A percentile compares a stretch with the other conserved stretches of the same genome.
phyloP scores from a whole-genome alignment of 225 moss, liverwort and hornwort species.

The Sphagnum tenellum region DNA sequence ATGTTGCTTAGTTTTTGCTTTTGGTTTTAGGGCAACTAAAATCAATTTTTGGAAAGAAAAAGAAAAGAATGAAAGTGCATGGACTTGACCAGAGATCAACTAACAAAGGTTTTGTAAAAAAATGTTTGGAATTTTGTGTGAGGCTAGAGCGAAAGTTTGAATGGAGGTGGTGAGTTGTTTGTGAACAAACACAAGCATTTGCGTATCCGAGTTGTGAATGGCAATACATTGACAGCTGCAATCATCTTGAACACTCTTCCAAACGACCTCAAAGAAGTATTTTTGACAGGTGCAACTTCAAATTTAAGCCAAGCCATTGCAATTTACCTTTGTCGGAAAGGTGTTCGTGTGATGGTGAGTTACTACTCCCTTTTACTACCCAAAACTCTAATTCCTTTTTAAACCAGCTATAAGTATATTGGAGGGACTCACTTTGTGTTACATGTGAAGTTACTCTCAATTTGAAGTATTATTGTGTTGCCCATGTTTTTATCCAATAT shows the following conservation, averaged over 20 bases:
- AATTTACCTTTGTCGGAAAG: slow-evolving; percentile 38
- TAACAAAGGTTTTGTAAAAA: no score
- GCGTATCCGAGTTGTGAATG: slow-evolving; percentile 55
- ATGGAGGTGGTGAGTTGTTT: slow-evolving; percentile 54
- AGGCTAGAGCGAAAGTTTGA: slow-evolving; percentile 23
- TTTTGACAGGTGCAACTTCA: slow-evolving; percentile 42
- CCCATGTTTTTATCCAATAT: no score
- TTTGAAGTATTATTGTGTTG: no score
- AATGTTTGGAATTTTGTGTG: neutral
- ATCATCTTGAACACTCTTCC: slow-evolving; percentile 58
- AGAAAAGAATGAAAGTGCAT: no score
- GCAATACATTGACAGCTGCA: slow-evolving; percentile 64
- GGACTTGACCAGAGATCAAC: no score
- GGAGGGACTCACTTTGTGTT: neutral
- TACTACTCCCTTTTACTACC: neutral
- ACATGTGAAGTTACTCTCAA: neutral
- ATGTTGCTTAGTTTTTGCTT: neutral
- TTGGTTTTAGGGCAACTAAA: no score
- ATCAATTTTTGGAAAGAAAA: no score
- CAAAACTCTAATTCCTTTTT: neutral
- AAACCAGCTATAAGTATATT: no score
- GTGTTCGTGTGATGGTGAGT: slow-evolving; percentile 62
- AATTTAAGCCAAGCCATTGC: slow-evolving; percentile 62
- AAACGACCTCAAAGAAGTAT: slow-evolving; percentile 48
- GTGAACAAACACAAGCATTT: slow-evolving; percentile 34